Evolutionary conservation across 2,329 filamentous ascomycete species (phyloP).

Genomic region (Sarocladiaceae sp.): DNA sequence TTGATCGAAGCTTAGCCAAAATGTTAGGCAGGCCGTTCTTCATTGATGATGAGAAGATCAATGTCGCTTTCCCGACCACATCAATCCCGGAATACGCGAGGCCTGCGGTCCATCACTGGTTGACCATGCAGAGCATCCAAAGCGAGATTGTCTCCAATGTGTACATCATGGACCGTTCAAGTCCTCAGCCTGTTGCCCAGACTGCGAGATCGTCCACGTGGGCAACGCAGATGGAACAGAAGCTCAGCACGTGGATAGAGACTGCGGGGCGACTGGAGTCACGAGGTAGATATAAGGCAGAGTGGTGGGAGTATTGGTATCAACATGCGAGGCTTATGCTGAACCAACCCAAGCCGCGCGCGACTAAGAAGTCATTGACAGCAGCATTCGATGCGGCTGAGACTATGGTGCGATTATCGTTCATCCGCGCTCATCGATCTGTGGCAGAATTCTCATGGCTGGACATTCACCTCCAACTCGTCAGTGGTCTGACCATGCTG

Average conservation of each 20-base stretch:
- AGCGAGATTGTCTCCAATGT: conserved; percentile 16
- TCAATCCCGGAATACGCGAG: conserved; percentile 10
- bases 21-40: conserved; percentile 20
- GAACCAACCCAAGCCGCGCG: conserved; percentile 16
- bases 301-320: conserved; percentile 20
- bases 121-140: conserved; percentile 18
- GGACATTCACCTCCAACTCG: conserved; percentile 19
- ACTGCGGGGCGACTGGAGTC: background rate
- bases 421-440: conserved; percentile 15
- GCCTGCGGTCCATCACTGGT: conserved; percentile 17
- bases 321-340: conserved; percentile 18
- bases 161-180: conserved; percentile 12
- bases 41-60: conserved; percentile 18
- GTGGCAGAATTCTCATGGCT: conserved; percentile 18
- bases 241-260: background rate
- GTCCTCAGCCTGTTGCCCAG: background rate
- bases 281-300: conserved; percentile 8
- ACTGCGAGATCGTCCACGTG: background rate
- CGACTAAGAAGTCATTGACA: conserved; percentile 10
- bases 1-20: conserved; percentile 19
- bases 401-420: conserved; percentile 18
- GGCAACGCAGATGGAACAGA: conserved; percentile 1
- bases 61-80: conserved; percentile 14
- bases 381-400: conserved; percentile 16
- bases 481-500: conserved; percentile 19